Percentiles rank a stretch among this genome's conserved stretches.
phyloP scores from a whole-genome alignment of 768 basidiomycete species.

The Xerocomellus intermedius region DNA sequence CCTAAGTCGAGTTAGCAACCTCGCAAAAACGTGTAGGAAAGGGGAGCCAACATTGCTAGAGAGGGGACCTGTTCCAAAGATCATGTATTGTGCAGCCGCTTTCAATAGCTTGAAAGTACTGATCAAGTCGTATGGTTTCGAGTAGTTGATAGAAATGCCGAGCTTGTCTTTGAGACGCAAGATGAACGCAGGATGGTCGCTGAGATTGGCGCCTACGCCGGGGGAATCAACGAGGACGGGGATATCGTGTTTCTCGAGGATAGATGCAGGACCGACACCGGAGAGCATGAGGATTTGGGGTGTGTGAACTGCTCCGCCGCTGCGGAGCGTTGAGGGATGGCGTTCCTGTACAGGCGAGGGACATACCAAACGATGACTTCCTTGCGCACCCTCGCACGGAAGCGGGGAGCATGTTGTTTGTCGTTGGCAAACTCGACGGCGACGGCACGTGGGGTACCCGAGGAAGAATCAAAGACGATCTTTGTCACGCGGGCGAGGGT shows the following conservation, averaged over 20 bases:
- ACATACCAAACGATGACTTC: constrained; percentile 63
- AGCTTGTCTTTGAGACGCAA: constrained; percentile 52
- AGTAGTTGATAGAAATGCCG: constrained; percentile 40
- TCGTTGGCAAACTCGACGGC: constrained; percentile 59
- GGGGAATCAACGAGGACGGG: constrained; percentile 60
- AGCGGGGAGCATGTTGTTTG: constrained; percentile 27
- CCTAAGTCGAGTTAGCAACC: constrained; percentile 14
- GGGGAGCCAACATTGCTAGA: constrained; percentile 47
- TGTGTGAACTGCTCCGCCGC: constrained; percentile 62
- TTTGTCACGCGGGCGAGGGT: constrained; percentile 56
- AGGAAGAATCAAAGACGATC: constrained; percentile 49
- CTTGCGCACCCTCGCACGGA: constrained; percentile 48
- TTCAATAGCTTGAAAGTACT: constrained; percentile 27
- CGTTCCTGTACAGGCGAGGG: neutral
- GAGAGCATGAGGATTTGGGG: constrained; percentile 72
- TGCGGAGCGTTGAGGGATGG: constrained; percentile 19
- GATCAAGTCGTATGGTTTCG: constrained; percentile 27
- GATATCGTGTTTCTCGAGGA: constrained; percentile 54
- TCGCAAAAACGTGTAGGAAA: neutral
- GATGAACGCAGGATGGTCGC: constrained; percentile 63
- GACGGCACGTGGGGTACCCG: constrained; percentile 44
- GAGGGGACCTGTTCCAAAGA: constrained; percentile 48
- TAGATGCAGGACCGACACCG: constrained; percentile 67
- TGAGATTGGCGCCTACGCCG: constrained; percentile 70
- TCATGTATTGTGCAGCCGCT: constrained; percentile 42